Evolutionary conservation across 805 yeast genomes (phyloP), one percentile per base, ranked within the genome.

Genomic region (Dipodascus albidus): DNA sequence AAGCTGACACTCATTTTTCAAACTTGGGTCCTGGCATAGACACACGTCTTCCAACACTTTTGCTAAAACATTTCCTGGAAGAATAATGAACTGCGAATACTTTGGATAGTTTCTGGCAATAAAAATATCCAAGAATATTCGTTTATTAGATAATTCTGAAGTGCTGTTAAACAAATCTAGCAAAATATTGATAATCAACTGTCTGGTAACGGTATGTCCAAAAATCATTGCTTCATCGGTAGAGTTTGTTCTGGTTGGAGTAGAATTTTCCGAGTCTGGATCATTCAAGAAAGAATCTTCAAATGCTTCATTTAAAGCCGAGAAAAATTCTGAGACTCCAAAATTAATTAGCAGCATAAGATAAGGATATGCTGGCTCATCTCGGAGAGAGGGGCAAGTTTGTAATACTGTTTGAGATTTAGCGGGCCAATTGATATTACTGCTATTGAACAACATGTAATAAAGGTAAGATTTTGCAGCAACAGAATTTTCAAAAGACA

Each of bases 51-150:
- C 67, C 23, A 85, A 68, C 0, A 84, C 68, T 2, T 66, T 63
- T 3, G 76, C 75, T 47, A 85, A 63, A 1, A 73, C 68, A 1
- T 79, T 71, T 53, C 83, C 93, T 0, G 89, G 77, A 1, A 93
- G 65, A 48, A 87, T 74, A 9, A 91, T 74, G 57, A 87, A 90
- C 66, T 91, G 99, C 11, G 79, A 74, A 65, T 85, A 91, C 63
- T 91, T 93, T 1, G 96, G 84, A 57, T 83, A 80, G 62, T 86
- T 90, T 54, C 91, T 68, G 0, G 91, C 86, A 33, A 91, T 67
- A 62, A 91, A 93, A 2, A 87, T 77, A 1, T 87, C 75, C 50
- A 87, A 65, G 38, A 70, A 72, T 3, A 54, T 54, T 0, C 58
- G 54, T 42, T 3, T 67, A 62, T 47, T 72, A 66, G 14, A 59